Base-by-base conservation (phyloP, 495 filamentous ascomycete genomes). In the Acidiella bohemica region DNA sequence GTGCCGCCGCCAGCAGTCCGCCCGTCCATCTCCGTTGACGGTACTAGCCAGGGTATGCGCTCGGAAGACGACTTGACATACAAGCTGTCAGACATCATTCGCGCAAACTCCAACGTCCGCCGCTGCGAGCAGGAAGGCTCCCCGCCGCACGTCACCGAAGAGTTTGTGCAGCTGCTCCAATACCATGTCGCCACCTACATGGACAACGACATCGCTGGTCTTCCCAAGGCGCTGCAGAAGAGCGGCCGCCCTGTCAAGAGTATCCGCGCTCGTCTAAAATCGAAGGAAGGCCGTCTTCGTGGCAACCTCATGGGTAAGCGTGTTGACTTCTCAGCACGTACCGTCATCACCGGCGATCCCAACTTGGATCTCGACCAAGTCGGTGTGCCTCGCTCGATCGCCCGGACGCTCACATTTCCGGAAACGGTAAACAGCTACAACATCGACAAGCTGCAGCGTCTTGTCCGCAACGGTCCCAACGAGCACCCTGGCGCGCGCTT, bases 291-390 rank as follows among this genome's bases (percentile, higher is more conserved):
- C 53, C 84, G 90, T 64, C 69, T 99, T 12, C 83, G 90, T 59
- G 90, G 92, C 52, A 99, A 96, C 56, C 70, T 96, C 66, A 97
- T 97, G 90, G 90, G 90, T 28, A 99, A 99, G 63, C 90, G 90
- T 71, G 90, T 99, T 23, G 90, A 99, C 54, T 99, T 99, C 60
- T 99, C 90, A 1, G 92, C 90, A 13, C 92, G 90, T 77, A 99
- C 90, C 20, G 90, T 99, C 60, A 97, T 96, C 56, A 97, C 90
- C 39, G 90, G 90, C 59, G 90, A 99, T 57, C 92, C 90, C 13
- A 95, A 95, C 53, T 66, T 96, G 46, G 92, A 84, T 18, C 69
- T 99, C 17, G 87, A 96, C 51, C 83, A 99, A 66, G 90, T 99
- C 39, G 90, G 90, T 55, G 92, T 96, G 18, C 90, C 88, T 7